Conservation (phyloP, 2,329 filamentous ascomycete genomes). For the Cladosporium halotolerans region DNA sequence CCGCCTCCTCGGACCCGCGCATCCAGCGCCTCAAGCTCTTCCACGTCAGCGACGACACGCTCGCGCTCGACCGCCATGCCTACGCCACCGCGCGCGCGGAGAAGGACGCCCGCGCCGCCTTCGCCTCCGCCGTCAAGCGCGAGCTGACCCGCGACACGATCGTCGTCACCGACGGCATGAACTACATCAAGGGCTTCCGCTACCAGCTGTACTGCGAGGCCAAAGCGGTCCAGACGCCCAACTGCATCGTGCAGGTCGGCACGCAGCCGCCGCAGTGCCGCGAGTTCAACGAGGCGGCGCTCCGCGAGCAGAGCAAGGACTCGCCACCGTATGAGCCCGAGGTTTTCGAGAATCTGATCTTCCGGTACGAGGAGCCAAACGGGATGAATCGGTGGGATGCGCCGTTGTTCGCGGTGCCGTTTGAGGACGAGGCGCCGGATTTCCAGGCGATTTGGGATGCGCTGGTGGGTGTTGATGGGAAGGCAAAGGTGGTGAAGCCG, state of each 20-base stretch:
- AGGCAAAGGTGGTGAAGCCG: constrained; percentile 61
- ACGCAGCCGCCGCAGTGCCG: constrained; percentile 51
- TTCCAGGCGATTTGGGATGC: constrained; percentile 70
- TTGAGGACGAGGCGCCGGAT: constrained; percentile 64
- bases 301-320: constrained; percentile 32
- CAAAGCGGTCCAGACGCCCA: constrained; percentile 69
- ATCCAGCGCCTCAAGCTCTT: constrained; percentile 57
- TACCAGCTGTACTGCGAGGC: constrained; percentile 83
- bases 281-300: constrained; percentile 53
- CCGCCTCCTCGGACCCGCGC: constrained; percentile 40
- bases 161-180: constrained; percentile 71
- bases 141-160: constrained; percentile 66
- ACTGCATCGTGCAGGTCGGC: constrained; percentile 63
- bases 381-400: constrained; percentile 80
- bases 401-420: constrained; percentile 71
- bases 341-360: constrained; percentile 74
- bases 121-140: constrained; percentile 74
- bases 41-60: constrained; percentile 65
- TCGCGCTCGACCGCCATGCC: constrained; percentile 62
- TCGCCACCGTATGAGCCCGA: constrained; percentile 43
- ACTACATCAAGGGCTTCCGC: constrained; percentile 86
- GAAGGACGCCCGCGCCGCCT: constrained; percentile 71
- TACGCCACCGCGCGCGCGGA: constrained; percentile 74
- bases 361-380: constrained; percentile 80
- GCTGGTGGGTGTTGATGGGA: constrained; percentile 50